These are phyloP conservation scores for Sanghuangporus sanghuang DNA, from an alignment of 1,284 basidiomycete species.

Conservation along the genomic window DNA sequence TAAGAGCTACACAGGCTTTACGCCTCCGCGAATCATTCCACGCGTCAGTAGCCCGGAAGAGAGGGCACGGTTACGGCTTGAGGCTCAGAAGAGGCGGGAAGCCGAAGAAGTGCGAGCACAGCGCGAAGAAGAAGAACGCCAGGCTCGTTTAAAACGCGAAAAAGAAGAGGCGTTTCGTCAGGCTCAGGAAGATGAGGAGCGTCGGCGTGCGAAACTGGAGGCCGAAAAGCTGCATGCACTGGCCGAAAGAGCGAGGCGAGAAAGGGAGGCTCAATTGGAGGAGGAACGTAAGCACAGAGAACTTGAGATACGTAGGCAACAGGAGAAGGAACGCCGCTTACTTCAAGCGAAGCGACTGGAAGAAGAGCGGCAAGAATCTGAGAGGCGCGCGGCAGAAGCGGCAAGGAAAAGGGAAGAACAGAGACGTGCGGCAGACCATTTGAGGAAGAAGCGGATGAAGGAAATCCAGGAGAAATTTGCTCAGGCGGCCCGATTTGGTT, in stretches of 20 bases:
- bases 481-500: constrained; percentile 25
- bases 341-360: constrained; percentile 51
- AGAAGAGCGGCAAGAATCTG: constrained; percentile 49
- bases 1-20: constrained; percentile 17
- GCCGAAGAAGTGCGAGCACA: constrained; percentile 44
- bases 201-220: constrained; percentile 40
- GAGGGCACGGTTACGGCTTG: constrained; percentile 35
- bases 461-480: constrained; percentile 40
- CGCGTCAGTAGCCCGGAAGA: constrained; percentile 35
- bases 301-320: constrained; percentile 42
- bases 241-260: constrained; percentile 40
- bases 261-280: constrained; percentile 42
- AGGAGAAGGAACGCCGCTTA: constrained; percentile 45
- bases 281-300: constrained; percentile 44
- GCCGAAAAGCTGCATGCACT: constrained; percentile 45
- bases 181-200: constrained; percentile 46
- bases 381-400: constrained; percentile 40
- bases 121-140: constrained; percentile 46
- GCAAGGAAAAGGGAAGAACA: constrained; percentile 40
- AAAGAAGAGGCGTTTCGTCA: constrained; percentile 41
- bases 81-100: constrained; percentile 36
- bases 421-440: constrained; percentile 37
- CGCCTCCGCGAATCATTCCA: constrained; percentile 5
- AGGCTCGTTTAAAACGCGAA: constrained; percentile 39
- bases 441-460: constrained; percentile 38